Conservation (phyloP, 2,329 filamentous ascomycete genomes). For the Diaporthe sp. region DNA sequence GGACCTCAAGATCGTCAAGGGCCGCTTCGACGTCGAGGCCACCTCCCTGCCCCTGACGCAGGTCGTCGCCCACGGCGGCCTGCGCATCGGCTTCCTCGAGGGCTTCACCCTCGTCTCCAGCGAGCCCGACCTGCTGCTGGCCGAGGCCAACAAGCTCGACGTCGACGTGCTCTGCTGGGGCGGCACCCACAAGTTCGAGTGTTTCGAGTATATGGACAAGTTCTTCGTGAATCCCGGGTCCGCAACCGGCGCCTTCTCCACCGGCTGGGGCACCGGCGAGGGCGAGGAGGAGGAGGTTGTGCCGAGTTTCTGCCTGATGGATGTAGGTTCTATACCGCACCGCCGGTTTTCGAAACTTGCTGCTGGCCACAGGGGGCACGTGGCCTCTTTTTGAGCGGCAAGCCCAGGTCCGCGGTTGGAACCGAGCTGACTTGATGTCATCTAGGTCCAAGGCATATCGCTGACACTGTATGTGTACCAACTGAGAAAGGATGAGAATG, state of each 20-base stretch:
- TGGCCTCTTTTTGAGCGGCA: not conserved
- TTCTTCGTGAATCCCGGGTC: conserved; percentile 78
- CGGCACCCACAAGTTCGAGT: conserved; percentile 75
- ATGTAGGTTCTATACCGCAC: conserved; percentile 72
- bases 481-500: conserved; percentile 79
- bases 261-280: conserved; percentile 65
- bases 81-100: conserved; percentile 75
- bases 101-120: conserved; percentile 75
- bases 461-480: conserved; percentile 96
- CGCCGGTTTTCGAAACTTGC: not conserved
- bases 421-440: not conserved
- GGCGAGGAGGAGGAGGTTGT: conserved; percentile 79
- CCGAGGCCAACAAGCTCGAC: conserved; percentile 75
- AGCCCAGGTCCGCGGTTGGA: not conserved
- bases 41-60: conserved; percentile 73
- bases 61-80: conserved; percentile 72
- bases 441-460: conserved; percentile 94
- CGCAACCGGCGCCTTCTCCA: conserved; percentile 71
- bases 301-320: conserved; percentile 97
- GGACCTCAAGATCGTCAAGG: conserved; percentile 76
- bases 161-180: conserved; percentile 77
- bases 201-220: conserved; percentile 80
- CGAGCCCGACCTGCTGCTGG: conserved; percentile 74
- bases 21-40: conserved; percentile 74
- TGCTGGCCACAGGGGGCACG: not conserved